Evolutionary conservation across 148 eudicot species (phyloP).

Genomic region (Heliamphora exappendiculata): DNA sequence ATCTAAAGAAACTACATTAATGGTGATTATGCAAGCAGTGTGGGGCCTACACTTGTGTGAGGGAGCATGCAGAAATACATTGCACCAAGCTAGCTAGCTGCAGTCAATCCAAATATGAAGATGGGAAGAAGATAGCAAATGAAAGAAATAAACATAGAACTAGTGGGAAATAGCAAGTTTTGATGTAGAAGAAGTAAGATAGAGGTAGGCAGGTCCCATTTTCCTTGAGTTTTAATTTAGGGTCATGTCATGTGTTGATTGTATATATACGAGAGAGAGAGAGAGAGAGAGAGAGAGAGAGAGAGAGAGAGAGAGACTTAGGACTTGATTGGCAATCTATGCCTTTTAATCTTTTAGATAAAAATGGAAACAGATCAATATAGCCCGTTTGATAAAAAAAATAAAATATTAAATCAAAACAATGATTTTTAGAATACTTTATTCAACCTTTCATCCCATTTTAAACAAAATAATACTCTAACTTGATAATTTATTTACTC

Average conservation of each 20-base stretch:
- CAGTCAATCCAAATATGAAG: slow-evolving; percentile 1
- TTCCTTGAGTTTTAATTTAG: slow-evolving; percentile 11
- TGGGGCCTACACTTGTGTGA: background rate
- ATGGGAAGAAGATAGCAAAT: background rate
- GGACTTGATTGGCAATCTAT: too few relatives aligned
- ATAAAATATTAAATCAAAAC: too few relatives aligned
- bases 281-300: slow-evolving; percentile 7
- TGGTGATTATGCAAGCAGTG: slow-evolving; percentile 9
- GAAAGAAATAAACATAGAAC: background rate
- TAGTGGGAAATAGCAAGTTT: slow-evolving; percentile 19
- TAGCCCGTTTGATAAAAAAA: too few relatives aligned
- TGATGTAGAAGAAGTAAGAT: slow-evolving; percentile 15
- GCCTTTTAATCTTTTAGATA: too few relatives aligned
- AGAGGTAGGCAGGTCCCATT: slow-evolving; percentile 21
- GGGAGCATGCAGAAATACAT: background rate
- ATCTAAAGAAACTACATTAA: slow-evolving; percentile 5
- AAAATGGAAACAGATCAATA: too few relatives aligned
- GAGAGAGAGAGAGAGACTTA: slow-evolving; percentile 12
- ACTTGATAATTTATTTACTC: too few relatives aligned
- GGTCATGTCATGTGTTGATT: slow-evolving; percentile 5
- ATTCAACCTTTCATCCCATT: too few relatives aligned
- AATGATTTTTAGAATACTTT: too few relatives aligned
- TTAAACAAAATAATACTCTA: too few relatives aligned
- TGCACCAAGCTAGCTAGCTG: background rate
- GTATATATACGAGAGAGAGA: background rate